These are phyloP conservation scores for Desmodesmus armatus DNA, from an alignment of 139 green algal genomes.

Conservation along the genomic window DNA sequence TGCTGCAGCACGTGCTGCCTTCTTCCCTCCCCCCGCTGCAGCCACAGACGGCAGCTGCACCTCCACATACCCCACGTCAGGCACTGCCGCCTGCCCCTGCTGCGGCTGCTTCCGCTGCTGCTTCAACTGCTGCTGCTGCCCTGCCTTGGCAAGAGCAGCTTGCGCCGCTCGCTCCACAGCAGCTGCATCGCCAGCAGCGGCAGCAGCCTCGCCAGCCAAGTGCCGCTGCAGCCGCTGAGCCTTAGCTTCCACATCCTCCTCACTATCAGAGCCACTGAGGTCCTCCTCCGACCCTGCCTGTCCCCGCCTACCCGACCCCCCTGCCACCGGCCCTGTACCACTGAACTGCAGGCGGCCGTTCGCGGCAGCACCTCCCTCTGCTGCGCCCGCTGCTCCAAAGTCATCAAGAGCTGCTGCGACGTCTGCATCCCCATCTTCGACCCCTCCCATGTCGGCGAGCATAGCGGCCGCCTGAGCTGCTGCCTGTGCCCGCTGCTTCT, in stretches of 20 bases:
- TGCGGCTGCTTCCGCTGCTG: not conserved
- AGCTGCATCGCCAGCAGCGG: slow-evolving; percentile 23
- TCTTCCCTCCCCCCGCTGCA: not conserved
- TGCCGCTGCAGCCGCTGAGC: slow-evolving; percentile 40
- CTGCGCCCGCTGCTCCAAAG: slow-evolving; percentile 4
- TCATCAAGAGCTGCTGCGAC: not conserved
- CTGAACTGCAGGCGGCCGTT: not conserved
- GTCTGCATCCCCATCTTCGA: slow-evolving; percentile 13
- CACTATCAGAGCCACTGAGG: slow-evolving; percentile 28
- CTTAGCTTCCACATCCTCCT: slow-evolving; percentile 58
- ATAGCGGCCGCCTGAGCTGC: slow-evolving; percentile 73
- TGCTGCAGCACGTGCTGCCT: not conserved
- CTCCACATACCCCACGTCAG: slow-evolving; percentile 18
- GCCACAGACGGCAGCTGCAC: not conserved
- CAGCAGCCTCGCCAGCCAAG: not conserved
- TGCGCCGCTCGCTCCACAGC: not conserved
- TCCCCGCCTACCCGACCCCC: not conserved
- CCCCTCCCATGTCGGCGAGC: slow-evolving; percentile 34
- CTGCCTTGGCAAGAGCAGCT: slow-evolving; percentile 1
- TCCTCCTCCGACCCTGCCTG: not conserved
- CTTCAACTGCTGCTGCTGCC: slow-evolving; percentile 22
- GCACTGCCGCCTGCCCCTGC: slow-evolving; percentile 4
- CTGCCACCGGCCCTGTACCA: slow-evolving; percentile 43
- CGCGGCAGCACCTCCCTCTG: not conserved
- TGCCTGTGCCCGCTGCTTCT: slow-evolving; percentile 70